These are phyloP conservation scores for Adansonia rubrostipa DNA, from an alignment of 441 rosid species.

Conservation along the genomic window DNA sequence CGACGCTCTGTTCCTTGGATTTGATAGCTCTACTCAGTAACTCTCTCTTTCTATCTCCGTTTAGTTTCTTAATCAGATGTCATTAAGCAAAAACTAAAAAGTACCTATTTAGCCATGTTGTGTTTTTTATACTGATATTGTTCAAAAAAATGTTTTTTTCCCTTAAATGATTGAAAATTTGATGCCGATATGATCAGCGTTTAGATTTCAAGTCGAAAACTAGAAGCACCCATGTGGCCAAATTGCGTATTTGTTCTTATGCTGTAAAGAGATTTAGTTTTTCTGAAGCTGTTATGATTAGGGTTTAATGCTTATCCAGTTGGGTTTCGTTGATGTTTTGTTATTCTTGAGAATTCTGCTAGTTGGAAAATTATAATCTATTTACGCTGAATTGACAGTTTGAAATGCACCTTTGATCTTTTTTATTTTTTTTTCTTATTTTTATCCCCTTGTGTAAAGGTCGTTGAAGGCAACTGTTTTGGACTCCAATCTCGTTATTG, in stretches of 20 bases:
- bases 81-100: background rate
- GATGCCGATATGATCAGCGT: background rate
- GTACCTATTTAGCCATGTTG: background rate
- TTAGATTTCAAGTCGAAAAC: background rate
- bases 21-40: constrained; percentile 93
- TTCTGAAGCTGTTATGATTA: background rate
- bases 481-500: constrained; percentile 66
- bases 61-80: background rate
- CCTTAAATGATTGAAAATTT: background rate
- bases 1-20: constrained; percentile 78
- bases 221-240: background rate
- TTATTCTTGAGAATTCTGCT: constrained; percentile 17
- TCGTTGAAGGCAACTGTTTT: constrained; percentile 91
- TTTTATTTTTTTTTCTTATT: background rate
- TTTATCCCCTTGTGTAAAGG: constrained; percentile 40
- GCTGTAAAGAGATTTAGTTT: background rate
- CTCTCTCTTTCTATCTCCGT: constrained; percentile 11
- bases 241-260: constrained; percentile 2
- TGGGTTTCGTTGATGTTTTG: constrained; percentile 7
- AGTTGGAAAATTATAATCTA: background rate
- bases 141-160: background rate
- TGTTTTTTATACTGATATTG: background rate
- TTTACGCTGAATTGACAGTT: background rate
- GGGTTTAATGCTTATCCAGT: constrained; percentile 1
- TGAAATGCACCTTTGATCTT: constrained; percentile 3